Evolutionary conservation across 768 basidiomycete species (phyloP).

Genomic region (Tubosaeta sp.): DNA sequence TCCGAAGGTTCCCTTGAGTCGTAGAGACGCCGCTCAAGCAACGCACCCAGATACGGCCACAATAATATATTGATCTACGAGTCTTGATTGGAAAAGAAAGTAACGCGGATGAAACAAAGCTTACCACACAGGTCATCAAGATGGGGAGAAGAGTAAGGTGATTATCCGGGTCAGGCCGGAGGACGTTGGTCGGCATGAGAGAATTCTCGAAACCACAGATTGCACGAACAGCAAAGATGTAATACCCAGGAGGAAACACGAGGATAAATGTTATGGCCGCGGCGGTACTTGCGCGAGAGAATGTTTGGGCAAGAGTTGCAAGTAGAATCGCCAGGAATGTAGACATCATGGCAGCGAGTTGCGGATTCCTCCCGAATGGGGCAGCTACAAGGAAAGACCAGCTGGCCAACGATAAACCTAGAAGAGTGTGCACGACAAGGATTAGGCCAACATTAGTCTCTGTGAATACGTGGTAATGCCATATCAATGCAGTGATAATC

Average conservation of each 20-base stretch:
- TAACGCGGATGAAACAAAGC: conserved; percentile 17
- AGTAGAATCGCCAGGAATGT: conserved; percentile 65
- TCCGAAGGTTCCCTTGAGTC: conserved; percentile 44
- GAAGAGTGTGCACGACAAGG: conserved; percentile 59
- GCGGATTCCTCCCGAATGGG: conserved; percentile 70
- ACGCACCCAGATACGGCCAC: conserved; percentile 63
- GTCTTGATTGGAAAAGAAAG: not conserved
- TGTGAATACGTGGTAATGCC: conserved; percentile 66
- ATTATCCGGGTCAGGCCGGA: conserved; percentile 59
- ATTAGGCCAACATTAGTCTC: conserved; percentile 56
- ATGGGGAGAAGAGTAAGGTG: conserved; percentile 53
- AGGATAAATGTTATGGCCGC: conserved; percentile 60
- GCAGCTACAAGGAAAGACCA: conserved; percentile 69
- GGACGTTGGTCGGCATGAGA: conserved; percentile 47
- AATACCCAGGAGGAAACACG: conserved; percentile 73
- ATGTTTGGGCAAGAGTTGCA: conserved; percentile 60
- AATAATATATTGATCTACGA: conserved; percentile 64
- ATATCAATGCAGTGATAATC: conserved; percentile 60
- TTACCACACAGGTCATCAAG: conserved; percentile 61
- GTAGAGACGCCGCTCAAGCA: conserved; percentile 58
- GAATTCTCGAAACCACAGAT: conserved; percentile 67
- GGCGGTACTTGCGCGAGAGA: conserved; percentile 38
- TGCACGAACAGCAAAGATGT: conserved; percentile 64
- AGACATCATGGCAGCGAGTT: conserved; percentile 62
- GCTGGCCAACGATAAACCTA: conserved; percentile 62